phyloP scores from a whole-genome alignment of 371 early-diverging fungal species.

The Actinomortierella wolfii region DNA sequence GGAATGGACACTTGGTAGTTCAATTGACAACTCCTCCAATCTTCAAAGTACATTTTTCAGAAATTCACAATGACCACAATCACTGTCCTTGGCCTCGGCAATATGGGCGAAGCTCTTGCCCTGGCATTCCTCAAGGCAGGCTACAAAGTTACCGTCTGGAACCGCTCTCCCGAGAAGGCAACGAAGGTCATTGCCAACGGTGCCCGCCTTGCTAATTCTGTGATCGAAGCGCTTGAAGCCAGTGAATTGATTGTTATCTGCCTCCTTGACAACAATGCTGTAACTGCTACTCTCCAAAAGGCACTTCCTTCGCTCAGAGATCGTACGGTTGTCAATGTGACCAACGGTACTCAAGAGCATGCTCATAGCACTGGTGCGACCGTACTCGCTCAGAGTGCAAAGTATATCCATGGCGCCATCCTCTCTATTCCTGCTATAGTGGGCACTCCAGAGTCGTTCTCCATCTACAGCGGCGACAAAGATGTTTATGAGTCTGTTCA shows the following conservation, averaged over 20 bases:
- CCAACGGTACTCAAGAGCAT: constrained; percentile 9
- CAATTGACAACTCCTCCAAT: too few relatives aligned
- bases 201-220: constrained; percentile 2
- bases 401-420: constrained; percentile 11
- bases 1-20: too few relatives aligned
- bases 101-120: constrained; percentile 9
- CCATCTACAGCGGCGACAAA: constrained; percentile 8
- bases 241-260: constrained; percentile 8
- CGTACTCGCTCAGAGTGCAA: constrained; percentile 3
- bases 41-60: too few relatives aligned
- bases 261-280: constrained; percentile 14
- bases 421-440: constrained; percentile 7
- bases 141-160: constrained; percentile 11
- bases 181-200: constrained; percentile 1
- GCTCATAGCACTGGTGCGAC: constrained; percentile 4
- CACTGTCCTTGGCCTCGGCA: constrained; percentile 14
- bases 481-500: constrained; percentile 7
- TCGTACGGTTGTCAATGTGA: constrained; percentile 11
- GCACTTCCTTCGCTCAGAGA: constrained; percentile 6
- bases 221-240: constrained; percentile 9
- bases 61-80: constrained; percentile 7
- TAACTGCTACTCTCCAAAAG: neutral
- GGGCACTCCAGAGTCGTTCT: constrained; percentile 2
- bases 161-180: constrained; percentile 9
- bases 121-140: constrained; percentile 1